phyloP scores from a whole-genome alignment of 2,329 filamentous ascomycete genomes.

The Trichoderma breve region DNA sequence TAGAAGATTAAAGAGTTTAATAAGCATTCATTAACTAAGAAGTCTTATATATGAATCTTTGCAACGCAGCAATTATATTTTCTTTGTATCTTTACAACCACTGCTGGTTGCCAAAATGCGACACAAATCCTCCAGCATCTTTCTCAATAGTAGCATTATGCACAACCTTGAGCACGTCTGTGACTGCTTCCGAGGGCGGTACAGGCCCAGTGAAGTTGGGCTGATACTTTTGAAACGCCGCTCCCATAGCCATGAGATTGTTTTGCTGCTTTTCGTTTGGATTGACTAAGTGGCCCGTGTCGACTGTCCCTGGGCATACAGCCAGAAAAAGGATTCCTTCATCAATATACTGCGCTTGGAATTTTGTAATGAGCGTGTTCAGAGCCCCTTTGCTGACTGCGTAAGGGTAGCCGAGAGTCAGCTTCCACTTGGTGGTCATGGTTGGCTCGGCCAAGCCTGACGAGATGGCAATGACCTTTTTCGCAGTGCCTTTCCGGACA shows the following conservation, averaged over 20 bases:
- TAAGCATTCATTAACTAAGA: too few relatives aligned
- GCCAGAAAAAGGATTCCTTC: neutral
- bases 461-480: neutral
- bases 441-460: neutral
- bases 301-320: neutral
- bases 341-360: neutral
- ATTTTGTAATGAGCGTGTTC: neutral
- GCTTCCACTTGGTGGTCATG: neutral
- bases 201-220: neutral
- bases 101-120: neutral
- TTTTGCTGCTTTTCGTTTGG: neutral
- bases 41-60: too few relatives aligned
- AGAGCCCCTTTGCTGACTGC: neutral
- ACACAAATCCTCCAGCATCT: neutral
- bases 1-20: too few relatives aligned
- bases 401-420: neutral
- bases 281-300: neutral
- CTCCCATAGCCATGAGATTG: neutral
- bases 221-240: neutral
- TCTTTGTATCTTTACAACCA: neutral
- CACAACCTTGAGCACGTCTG: neutral
- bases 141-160: neutral
- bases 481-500: neutral
- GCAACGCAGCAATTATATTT: neutral
- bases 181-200: neutral